Conservation (phyloP, 1,139 yeast genomes). For the Yamadazyma blattariae region DNA sequence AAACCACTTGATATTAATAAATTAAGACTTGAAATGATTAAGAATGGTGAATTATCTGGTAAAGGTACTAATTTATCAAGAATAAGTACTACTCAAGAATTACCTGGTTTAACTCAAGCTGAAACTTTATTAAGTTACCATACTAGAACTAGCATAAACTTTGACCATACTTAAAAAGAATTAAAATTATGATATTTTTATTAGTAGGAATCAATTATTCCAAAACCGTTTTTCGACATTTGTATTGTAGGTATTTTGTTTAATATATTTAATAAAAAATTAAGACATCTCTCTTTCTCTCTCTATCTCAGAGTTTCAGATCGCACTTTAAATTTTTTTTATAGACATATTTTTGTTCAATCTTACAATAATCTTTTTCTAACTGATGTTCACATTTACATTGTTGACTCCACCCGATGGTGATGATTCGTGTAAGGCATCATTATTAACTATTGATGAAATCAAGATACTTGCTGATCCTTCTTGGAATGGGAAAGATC, state of each 20-base stretch:
- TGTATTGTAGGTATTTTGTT: too few relatives aligned
- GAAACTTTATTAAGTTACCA: slow-evolving; percentile 47
- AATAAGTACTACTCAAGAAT: slow-evolving; percentile 44
- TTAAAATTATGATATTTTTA: too few relatives aligned
- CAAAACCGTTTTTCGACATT: too few relatives aligned
- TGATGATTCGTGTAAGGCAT: slow-evolving; percentile 37
- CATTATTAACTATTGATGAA: slow-evolving; percentile 44
- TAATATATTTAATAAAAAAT: too few relatives aligned
- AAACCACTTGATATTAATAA: slow-evolving; percentile 35
- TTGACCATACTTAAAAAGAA: slow-evolving; percentile 14
- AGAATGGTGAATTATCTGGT: slow-evolving; percentile 35
- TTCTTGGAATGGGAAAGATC: slow-evolving; percentile 58
- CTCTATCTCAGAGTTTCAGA: background rate
- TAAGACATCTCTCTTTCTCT: background rate
- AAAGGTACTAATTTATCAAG: slow-evolving; percentile 35
- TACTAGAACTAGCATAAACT: slow-evolving; percentile 37
- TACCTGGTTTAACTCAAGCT: slow-evolving; percentile 52
- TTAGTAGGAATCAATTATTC: too few relatives aligned
- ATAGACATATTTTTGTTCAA: too few relatives aligned
- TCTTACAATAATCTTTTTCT: too few relatives aligned
- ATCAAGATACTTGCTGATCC: slow-evolving; percentile 66
- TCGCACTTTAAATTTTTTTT: too few relatives aligned
- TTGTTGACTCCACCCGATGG: slow-evolving; percentile 31
- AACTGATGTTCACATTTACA: slow-evolving; percentile 45
- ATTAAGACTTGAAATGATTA: slow-evolving; percentile 42